Evolutionary conservation across 306 rosid genomes (phyloP).

Genomic region (Vigna hirtella): DNA sequence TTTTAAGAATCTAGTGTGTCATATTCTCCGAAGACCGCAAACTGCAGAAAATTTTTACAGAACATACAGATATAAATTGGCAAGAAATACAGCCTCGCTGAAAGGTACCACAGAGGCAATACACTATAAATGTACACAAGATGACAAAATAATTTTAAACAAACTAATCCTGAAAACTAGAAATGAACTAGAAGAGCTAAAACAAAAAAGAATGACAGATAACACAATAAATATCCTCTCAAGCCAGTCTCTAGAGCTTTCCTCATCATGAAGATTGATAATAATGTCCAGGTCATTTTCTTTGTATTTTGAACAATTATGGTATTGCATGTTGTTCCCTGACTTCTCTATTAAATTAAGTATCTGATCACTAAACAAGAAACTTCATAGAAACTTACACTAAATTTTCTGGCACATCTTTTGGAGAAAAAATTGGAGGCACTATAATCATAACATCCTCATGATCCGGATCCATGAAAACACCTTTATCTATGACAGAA

Average conservation of each 20-base stretch:
- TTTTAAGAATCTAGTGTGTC: background rate
- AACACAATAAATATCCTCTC: background rate
- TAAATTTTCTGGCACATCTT: slow-evolving; percentile 83
- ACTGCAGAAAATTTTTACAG: background rate
- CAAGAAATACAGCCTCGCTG: background rate
- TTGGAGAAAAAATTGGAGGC: slow-evolving; percentile 78
- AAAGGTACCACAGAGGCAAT: background rate
- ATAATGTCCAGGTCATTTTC: slow-evolving; percentile 25
- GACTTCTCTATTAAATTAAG: slow-evolving; percentile 22
- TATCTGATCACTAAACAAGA: slow-evolving; percentile 29
- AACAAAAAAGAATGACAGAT: slow-evolving; percentile 22
- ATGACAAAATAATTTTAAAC: slow-evolving; percentile 17
- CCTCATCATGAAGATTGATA: background rate
- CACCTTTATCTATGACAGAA: slow-evolving; percentile 59
- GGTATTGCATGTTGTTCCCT: slow-evolving; percentile 18
- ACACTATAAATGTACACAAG: slow-evolving; percentile 11
- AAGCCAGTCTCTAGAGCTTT: slow-evolving; percentile 5
- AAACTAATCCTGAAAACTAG: slow-evolving; percentile 18
- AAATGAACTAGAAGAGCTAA: slow-evolving; percentile 8
- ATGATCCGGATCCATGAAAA: slow-evolving; percentile 67
- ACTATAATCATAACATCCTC: slow-evolving; percentile 81
- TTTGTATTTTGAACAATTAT: background rate
- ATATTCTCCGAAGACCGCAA: slow-evolving; percentile 7
- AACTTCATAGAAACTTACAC: slow-evolving; percentile 63
- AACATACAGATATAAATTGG: background rate